Evolutionary conservation across 2,329 filamentous ascomycete species (phyloP).

Genomic region (Colletotrichum nymphaeae): DNA sequence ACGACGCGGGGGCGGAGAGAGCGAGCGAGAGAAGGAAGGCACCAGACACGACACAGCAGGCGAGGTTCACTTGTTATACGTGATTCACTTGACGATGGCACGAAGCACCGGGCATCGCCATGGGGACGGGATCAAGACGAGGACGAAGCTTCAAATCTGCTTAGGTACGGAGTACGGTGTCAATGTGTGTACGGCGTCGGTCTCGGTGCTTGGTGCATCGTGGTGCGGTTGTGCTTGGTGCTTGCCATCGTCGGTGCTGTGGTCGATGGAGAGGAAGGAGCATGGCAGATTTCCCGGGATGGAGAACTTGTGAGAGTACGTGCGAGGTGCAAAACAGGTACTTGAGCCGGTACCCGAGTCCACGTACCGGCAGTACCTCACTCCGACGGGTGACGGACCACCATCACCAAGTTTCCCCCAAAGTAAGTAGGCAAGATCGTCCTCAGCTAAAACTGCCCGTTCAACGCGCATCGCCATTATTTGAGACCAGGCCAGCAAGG

Average conservation of each 20-base stretch:
- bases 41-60: background rate
- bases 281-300: background rate
- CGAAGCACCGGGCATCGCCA: background rate
- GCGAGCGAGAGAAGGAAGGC: background rate
- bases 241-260: background rate
- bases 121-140: background rate
- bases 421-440: background rate
- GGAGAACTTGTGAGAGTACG: conserved; percentile 1
- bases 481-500: conserved; percentile 19
- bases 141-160: background rate
- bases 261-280: background rate
- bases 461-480: conserved; percentile 12
- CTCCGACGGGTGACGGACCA: conserved; percentile 19
- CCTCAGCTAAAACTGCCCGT: conserved; percentile 18
- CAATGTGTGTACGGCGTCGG: background rate
- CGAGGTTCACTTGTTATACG: conserved; percentile 22
- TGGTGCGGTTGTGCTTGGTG: background rate
- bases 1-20: background rate
- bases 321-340: conserved; percentile 8
- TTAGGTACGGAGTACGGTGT: no score
- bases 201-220: background rate
- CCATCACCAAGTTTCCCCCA: background rate
- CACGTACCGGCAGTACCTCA: conserved; percentile 22
- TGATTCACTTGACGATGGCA: conserved; percentile 4
- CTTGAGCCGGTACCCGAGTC: conserved; percentile 1